Evolutionary conservation across 1,284 basidiomycete genomes (phyloP).

Genomic region (Chalciporus sp.): DNA sequence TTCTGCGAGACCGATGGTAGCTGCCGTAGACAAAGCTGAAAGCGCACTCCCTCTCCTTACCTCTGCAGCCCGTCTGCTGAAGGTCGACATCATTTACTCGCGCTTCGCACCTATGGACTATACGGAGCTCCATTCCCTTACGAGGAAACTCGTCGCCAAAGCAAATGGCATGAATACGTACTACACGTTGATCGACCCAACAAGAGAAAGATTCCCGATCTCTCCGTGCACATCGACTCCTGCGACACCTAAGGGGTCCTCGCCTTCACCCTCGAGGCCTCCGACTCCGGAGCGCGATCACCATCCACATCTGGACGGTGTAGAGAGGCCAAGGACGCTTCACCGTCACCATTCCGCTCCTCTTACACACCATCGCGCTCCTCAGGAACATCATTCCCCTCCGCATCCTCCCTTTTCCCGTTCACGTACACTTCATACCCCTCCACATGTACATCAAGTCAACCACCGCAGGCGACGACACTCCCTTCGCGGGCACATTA

Average conservation of each 20-base stretch:
- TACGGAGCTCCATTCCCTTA: constrained; percentile 50
- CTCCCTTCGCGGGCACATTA: constrained; percentile 12
- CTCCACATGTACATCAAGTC: too few relatives aligned
- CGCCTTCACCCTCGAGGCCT: constrained; percentile 31
- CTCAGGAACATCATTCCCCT: constrained; percentile 21
- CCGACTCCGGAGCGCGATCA: constrained; percentile 25
- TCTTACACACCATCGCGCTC: constrained; percentile 16
- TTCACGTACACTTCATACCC: too few relatives aligned
- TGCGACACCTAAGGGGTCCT: constrained; percentile 37
- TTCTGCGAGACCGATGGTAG: constrained; percentile 38
- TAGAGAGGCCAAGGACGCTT: constrained; percentile 2
- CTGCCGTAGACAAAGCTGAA: constrained; percentile 53
- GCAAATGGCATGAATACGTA: constrained; percentile 69
- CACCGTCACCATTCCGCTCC: constrained; percentile 7
- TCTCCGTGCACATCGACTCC: constrained; percentile 50
- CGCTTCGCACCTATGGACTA: constrained; percentile 68
- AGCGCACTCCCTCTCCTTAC: constrained; percentile 55
- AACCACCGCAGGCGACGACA: constrained; percentile 31
- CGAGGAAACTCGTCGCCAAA: constrained; percentile 55
- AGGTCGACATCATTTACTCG: constrained; percentile 64
- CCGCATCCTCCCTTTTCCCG: too few relatives aligned
- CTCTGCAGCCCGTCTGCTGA: constrained; percentile 56
- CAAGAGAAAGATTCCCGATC: constrained; percentile 55
- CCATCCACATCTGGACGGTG: neutral
- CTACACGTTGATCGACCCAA: constrained; percentile 63